phyloP scores from a whole-genome alignment of 2,329 filamentous ascomycete genomes.

The Ascochyta fabae region DNA sequence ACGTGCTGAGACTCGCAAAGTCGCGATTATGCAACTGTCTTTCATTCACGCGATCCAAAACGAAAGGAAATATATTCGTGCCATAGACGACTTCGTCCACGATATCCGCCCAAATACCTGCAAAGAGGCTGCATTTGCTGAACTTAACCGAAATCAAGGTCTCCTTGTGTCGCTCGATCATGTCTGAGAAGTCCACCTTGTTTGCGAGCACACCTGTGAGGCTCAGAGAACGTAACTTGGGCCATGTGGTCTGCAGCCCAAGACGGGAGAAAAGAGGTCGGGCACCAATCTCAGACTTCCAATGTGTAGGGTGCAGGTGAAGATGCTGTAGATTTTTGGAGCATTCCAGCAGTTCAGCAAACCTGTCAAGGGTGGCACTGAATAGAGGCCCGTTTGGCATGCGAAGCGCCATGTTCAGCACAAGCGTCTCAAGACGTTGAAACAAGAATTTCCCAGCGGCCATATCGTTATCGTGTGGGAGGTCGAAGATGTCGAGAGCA shows the following conservation, averaged over 20 bases:
- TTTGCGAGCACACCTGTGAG: conserved; percentile 29
- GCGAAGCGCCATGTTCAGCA: conserved; percentile 22
- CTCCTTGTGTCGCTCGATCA: conserved; percentile 29
- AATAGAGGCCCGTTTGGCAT: not conserved
- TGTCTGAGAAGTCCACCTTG: conserved; percentile 22
- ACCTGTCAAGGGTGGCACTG: conserved; percentile 18
- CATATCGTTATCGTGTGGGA: conserved; percentile 22
- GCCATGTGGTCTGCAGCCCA: conserved; percentile 32
- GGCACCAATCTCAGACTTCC: conserved; percentile 1
- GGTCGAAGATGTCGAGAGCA: conserved; percentile 27
- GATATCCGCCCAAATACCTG: conserved; percentile 34
- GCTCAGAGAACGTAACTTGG: conserved; percentile 27
- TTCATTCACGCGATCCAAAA: conserved; percentile 32
- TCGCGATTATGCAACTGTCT: not conserved
- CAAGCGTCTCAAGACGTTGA: conserved; percentile 25
- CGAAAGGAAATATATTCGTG: conserved; percentile 25
- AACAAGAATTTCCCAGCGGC: conserved; percentile 32
- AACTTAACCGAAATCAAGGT: conserved; percentile 27
- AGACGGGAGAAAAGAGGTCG: conserved; percentile 17
- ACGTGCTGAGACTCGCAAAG: not conserved
- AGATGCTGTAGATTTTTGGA: conserved; percentile 30
- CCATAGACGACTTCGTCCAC: conserved; percentile 35
- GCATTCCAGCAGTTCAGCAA: conserved; percentile 23
- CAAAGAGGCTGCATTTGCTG: conserved; percentile 20
- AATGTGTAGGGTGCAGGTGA: conserved; percentile 22